phyloP scores from a whole-genome alignment of 768 basidiomycete genomes.

The Phaeolepiota aurea region DNA sequence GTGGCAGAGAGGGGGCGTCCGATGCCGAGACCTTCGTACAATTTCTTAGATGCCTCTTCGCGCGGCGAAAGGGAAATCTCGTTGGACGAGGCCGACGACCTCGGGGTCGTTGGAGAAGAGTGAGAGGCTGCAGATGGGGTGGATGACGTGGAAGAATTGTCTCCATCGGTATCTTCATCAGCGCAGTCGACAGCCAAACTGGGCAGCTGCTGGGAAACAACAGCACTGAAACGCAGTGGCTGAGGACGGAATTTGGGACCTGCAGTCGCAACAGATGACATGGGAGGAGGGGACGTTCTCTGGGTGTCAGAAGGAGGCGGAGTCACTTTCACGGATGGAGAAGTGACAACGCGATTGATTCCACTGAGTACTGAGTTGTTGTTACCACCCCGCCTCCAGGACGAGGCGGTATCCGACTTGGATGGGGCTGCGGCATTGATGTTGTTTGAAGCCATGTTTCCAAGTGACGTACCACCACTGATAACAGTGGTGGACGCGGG shows the following conservation, averaged over 20 bases:
- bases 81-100: slow-evolving; percentile 51
- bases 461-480: slow-evolving; percentile 67
- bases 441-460: slow-evolving; percentile 37
- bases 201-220: slow-evolving; percentile 44
- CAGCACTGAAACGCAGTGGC: slow-evolving; percentile 53
- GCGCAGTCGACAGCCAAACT: slow-evolving; percentile 47
- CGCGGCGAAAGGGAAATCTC: slow-evolving; percentile 68
- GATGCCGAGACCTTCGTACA: slow-evolving; percentile 85
- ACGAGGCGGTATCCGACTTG: slow-evolving; percentile 72
- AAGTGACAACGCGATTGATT: slow-evolving; percentile 48
- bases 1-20: slow-evolving; percentile 53
- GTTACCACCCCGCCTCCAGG: slow-evolving; percentile 75
- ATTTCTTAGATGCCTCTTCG: slow-evolving; percentile 80
- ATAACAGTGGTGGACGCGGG: slow-evolving; percentile 61
- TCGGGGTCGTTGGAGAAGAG: slow-evolving; percentile 74
- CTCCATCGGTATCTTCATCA: slow-evolving; percentile 45
- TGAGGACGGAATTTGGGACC: slow-evolving; percentile 48
- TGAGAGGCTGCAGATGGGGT: slow-evolving; percentile 44
- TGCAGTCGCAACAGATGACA: slow-evolving; percentile 13
- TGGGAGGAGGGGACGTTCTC: slow-evolving; percentile 38
- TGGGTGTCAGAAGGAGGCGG: slow-evolving; percentile 55
- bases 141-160: slow-evolving; percentile 53
- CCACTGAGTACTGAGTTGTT: slow-evolving; percentile 64
- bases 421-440: slow-evolving; percentile 37
- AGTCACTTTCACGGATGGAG: slow-evolving; percentile 64